Evolutionary conservation across 176 grass and related monocot species (phyloP).

Genomic region (Sorghum bicolor): DNA sequence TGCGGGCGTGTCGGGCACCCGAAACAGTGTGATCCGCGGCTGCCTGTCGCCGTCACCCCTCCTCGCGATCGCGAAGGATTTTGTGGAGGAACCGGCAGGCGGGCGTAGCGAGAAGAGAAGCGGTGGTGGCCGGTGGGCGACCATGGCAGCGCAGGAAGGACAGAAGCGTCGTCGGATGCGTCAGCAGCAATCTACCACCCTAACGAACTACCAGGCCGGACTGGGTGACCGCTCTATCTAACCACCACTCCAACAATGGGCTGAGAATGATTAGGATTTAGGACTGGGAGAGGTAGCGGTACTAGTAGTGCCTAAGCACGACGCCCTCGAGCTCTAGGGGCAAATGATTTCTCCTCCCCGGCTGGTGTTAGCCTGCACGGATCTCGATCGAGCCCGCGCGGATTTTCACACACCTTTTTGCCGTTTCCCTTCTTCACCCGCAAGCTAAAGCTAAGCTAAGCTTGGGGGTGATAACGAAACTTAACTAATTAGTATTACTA

Average conservation of each 20-base stretch:
- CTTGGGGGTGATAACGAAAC: not conserved
- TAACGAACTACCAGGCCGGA: not conserved
- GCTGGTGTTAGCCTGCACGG: slow-evolving; percentile 15
- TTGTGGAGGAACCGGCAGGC: not conserved
- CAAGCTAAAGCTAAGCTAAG: not conserved
- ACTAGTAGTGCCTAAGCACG: not conserved
- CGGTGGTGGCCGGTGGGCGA: not conserved
- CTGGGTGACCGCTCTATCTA: not conserved
- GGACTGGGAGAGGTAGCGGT: not conserved
- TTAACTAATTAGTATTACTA: slow-evolving; percentile 28
- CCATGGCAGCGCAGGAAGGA: not conserved
- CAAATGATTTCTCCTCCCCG: slow-evolving; percentile 34
- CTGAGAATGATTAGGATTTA: not conserved
- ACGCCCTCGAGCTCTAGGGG: slow-evolving; percentile 8
- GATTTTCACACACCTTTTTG: slow-evolving; percentile 32
- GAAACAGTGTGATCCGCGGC: not conserved
- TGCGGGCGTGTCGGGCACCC: not conserved
- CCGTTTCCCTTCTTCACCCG: not conserved
- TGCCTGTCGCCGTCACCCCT: not conserved
- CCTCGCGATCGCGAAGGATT: not conserved
- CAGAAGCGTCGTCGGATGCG: slow-evolving; percentile 3
- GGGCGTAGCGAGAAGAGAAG: not conserved
- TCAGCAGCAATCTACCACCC: slow-evolving; percentile 21
- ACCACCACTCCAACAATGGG: not conserved
- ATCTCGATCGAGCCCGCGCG: slow-evolving; percentile 29